Evolutionary conservation across 495 filamentous ascomycete species (phyloP).

Genomic region (Aspergillus sclerotioniger): DNA sequence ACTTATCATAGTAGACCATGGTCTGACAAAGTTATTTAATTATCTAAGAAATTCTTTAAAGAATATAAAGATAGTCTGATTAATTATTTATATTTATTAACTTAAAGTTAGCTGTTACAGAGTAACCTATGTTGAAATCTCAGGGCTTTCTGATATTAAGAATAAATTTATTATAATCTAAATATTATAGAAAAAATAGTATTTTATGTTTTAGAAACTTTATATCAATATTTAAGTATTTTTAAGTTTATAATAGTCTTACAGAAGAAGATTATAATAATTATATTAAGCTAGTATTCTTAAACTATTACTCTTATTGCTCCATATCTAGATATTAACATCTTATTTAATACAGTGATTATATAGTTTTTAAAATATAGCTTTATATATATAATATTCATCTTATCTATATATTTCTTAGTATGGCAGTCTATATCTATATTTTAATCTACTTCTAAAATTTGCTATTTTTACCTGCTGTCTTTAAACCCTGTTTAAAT

Average conservation of each 20-base stretch:
- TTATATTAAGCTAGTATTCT: conserved; percentile 4
- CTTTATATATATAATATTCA: conserved; percentile 7
- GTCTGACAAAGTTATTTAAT: conserved; percentile 3
- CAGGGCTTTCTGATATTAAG: conserved; percentile 4
- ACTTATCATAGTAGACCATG: not conserved
- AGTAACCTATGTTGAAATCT: conserved; percentile 5
- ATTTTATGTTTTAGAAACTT: not conserved
- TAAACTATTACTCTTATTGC: conserved; percentile 3
- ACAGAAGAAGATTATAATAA: conserved; percentile 6
- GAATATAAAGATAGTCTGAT: conserved; percentile 7
- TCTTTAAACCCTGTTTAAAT: conserved; percentile 4
- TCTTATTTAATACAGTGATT: conserved; percentile 3
- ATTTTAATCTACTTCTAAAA: conserved; percentile 6
- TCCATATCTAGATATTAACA: conserved; percentile 15
- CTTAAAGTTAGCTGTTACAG: conserved; percentile 1
- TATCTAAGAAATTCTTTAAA: not conserved
- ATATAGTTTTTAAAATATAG: conserved; percentile 8
- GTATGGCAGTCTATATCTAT: conserved; percentile 1
- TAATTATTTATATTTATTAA: not conserved
- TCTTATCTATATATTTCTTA: not conserved
- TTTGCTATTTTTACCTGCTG: conserved; percentile 8
- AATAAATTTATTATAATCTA: conserved; percentile 4
- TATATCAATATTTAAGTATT: conserved; percentile 3
- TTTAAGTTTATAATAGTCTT: conserved; percentile 6
- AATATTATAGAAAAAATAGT: conserved; percentile 1